Evolutionary conservation across 441 rosid species (phyloP), one percentile per base, ranked within the genome.

Genomic region (Populus trichocarpa): DNA sequence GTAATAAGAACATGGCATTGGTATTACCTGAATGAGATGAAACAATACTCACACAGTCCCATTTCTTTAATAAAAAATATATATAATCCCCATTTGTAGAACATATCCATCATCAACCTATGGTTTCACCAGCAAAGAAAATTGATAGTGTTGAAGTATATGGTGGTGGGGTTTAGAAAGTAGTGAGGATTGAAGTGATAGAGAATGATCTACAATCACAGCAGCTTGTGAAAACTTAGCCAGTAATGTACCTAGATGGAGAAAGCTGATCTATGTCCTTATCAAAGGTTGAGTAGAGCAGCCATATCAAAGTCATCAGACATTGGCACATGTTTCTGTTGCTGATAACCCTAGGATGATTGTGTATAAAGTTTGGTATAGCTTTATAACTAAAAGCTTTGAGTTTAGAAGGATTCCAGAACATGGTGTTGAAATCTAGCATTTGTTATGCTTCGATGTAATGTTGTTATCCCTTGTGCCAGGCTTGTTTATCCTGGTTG

Each of bases 1-100:
- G 20, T 33, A n/a, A 78, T 35, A 30, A 50, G 13, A 66, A 73
- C 30, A 28, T 13, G 12, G 20, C 40, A 38, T 9, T 30, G 35
- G 42, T n/a, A 35, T 2, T 5, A 67, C 42, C 35, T 77, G 63
- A 25, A 20, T 61, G 40, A 61, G 36, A 23, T 63, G 32, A 70
- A 61, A 70, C 42, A 53, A 53, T 53, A 53, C 61, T 18, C 32
- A 30, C 61, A 53, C 61, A 53, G 9, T 63, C 42, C 22, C 59
- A 53, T 68, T 76, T 33, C 28, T 32, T 25, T 35, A 76, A 23
- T 40, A 22, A 23, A 69, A 69, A 59, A 68, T 8, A 73, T 69
- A 69, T 33, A 33, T 61, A 1, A 35, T 59, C 18, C 57, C 36
- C 20, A 70, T 23, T 23, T 26, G 35, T 11, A 6, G 69, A 16